Base-by-base conservation (phyloP, 805 yeast species). In the Zygosaccharomyces bailii region DNA sequence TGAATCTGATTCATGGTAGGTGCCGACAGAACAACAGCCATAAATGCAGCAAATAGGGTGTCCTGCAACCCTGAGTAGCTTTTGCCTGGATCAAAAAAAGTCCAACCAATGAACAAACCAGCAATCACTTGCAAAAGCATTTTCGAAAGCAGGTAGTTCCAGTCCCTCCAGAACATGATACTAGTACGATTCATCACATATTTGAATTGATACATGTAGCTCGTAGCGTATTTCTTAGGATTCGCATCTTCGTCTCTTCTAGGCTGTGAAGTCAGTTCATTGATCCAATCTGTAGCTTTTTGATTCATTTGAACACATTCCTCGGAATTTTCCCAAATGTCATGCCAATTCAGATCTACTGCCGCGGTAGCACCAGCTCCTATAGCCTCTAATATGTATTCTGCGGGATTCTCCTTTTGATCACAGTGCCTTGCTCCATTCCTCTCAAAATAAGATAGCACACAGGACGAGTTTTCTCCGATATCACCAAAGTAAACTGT, bases 91-190 rank as follows among this genome's bases (percentile, higher is more conserved):
- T 81, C 72, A 68, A 73, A 81, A 66, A 80, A 86, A 0, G 83
- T 71, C 63, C 86, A 86, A 34, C 95, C 95, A 50, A 81, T 75
- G 60, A 82, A 80, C 13, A 85, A 57, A 31, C 86, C 79, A 37
- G 80, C 71, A 13, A 75, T 59, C 29, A 72, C 59, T 50, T 68
- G 67, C 53, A 79, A 63, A 58, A 71, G 68, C 21, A 79, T 41
- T 65, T 83, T 84, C 33, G 88, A 71, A 67, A 75, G 72, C 48
- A 82, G 67, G 60, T 83, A 82, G 33, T 67, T 60, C n/a, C 82
- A 78, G 48, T 80, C 72, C 60, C 90, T 72, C 80, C 81, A 81
- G 49, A 71, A 69, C 45, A 67, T 72, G 5, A 61, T 59, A 29
- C 55, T 52, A 4, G 73, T 68, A 48, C 84, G 67, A 27, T 51